A percentile compares a stretch with the other conserved stretches of the same genome.
Evolutionary conservation across 2,329 filamentous ascomycete species (phyloP).

Genomic region (Fusarium dlaminii): DNA sequence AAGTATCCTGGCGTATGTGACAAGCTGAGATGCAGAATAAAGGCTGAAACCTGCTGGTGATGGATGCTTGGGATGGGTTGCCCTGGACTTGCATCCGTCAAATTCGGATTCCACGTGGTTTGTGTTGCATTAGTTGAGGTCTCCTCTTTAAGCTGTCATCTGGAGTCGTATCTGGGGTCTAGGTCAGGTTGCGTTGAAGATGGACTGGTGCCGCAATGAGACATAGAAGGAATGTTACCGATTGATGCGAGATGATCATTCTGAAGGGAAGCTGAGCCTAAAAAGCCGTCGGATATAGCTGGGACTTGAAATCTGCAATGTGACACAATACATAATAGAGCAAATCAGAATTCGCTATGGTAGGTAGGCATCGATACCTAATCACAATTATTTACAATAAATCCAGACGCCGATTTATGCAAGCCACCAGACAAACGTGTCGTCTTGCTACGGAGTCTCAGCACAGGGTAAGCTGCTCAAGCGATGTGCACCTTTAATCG

Average conservation of each 20-base stretch:
- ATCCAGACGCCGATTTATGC: rapidly evolving
- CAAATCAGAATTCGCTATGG: no score
- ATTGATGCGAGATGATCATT: not conserved
- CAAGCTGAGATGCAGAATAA: not conserved
- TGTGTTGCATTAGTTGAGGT: not conserved
- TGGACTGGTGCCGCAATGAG: not conserved
- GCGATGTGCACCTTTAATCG: rapidly evolving
- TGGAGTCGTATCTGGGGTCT: not conserved
- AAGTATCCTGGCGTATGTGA: not conserved
- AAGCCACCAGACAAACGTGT: rapidly evolving
- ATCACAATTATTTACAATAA: rapidly evolving
- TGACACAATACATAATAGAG: no score
- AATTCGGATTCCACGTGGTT: not conserved
- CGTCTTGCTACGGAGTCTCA: rapidly evolving
- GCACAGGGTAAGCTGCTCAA: not conserved
- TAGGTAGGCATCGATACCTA: no score
- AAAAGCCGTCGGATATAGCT: not conserved
- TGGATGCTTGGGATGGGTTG: not conserved
- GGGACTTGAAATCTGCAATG: no score
- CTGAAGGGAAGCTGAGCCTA: rapidly evolving
- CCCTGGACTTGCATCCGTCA: not conserved
- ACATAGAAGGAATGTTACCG: rapidly evolving
- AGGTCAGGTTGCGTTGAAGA: not conserved
- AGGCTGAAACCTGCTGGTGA: not conserved
- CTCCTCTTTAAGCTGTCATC: not conserved